Percentiles rank a stretch among this genome's conserved stretches.
These are phyloP conservation scores for Acmispon strigosus DNA, from an alignment of 306 rosid genomes.

Conservation along the genomic window DNA sequence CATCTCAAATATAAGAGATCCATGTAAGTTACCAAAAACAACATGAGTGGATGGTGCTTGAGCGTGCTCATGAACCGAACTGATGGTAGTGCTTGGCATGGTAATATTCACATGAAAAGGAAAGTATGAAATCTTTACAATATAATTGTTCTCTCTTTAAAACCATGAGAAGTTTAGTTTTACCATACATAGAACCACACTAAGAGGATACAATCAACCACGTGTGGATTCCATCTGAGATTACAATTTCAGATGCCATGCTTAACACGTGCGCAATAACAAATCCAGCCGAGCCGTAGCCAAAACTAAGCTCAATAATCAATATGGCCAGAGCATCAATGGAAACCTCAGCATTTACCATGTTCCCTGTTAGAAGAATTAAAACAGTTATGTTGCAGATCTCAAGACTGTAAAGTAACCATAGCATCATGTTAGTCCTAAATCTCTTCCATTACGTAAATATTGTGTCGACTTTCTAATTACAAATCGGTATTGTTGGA, in stretches of 20 bases:
- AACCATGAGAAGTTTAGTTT: no score
- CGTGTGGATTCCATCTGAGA: no score
- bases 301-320: no score
- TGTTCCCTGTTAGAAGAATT: conserved; percentile 52
- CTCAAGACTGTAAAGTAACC: conserved; percentile 43
- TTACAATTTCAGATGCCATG: no score
- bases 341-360: conserved; percentile 43
- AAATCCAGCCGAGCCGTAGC: no score
- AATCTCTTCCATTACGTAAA: neutral
- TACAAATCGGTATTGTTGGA: no score
- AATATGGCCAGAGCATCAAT: conserved; percentile 54
- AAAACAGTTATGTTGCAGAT: conserved; percentile 52
- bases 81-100: conserved; percentile 3
- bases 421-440: neutral
- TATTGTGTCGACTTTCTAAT: neutral
- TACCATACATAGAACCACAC: no score
- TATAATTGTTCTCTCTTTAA: no score
- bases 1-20: neutral
- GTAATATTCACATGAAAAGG: conserved; percentile 20
- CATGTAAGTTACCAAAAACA: conserved; percentile 44
- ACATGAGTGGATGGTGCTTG: conserved; percentile 36
- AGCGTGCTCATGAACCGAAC: conserved; percentile 20
- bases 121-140: no score
- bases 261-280: no score
- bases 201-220: no score